Evolutionary conservation across 345 rosid genomes (phyloP), one percentile per base, ranked within the genome.

Genomic region (Noccaea caerulescens): DNA sequence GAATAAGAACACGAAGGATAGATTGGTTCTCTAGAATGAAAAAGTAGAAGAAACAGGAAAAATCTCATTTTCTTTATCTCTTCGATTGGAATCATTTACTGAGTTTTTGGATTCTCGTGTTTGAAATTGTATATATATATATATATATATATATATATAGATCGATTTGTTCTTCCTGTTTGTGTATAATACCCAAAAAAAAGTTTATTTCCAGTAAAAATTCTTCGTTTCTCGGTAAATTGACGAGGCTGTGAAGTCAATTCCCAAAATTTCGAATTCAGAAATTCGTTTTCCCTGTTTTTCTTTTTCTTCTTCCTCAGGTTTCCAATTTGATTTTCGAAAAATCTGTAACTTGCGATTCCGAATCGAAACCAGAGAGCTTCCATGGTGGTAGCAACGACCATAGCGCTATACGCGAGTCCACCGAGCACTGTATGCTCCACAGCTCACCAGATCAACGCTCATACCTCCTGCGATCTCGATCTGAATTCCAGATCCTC

Each of bases 391-490:
- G 93, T 91, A n/a, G 87, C 97, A 45, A 84, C 97, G 32, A 91
- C 97, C 12, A 91, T 94, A 51, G 96, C 93, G 45, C 80, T 94
- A 2, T 91, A 86, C 63, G 88, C 92, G 50, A 94, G 90, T 63
- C 96, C 99, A 20, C 86, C 98, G 30, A 84, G 96, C 75, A 80
- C 83, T 8, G 81, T 86, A 0, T 93, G 96, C 51, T 85, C 97
- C 7, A 66, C 96, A 9, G 54, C 96, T n/a, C 91, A 86, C 72
- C 95, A 85, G 72, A 88, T 86, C 85, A 89, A 69, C 71, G 78
- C 86, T 13, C 87, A 86, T 44, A 58, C 69, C 25, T 79, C 89
- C 10, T 82, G 46, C 63, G 99, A 94, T 61, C 83, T 89, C 70
- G 98, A 91, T 11, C 73, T 89, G 68, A 87, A 72, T 42, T 73